phyloP scores from a whole-genome alignment of 331 rosid genomes.

The Telfairia occidentalis region DNA sequence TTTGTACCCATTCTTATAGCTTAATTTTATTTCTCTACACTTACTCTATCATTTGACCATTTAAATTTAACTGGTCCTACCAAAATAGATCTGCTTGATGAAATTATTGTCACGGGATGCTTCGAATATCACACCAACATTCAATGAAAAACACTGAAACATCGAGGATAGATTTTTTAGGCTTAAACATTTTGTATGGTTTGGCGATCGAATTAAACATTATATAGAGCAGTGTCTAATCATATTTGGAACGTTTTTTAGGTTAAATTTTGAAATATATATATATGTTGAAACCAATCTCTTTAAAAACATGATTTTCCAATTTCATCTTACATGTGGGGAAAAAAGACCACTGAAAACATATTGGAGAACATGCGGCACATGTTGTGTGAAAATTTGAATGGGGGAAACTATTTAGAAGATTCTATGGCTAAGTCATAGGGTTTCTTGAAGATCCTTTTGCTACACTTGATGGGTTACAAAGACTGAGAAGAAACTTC shows the following conservation, averaged over 20 bases:
- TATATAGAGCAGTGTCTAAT: not conserved
- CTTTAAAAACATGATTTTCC: not conserved
- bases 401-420: not conserved
- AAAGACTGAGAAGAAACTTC: not conserved
- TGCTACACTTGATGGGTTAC: slow-evolving; percentile 15
- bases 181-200: not conserved
- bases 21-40: not conserved
- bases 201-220: not conserved
- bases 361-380: not conserved
- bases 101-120: not conserved
- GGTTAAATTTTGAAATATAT: no score
- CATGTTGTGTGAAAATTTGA: not conserved
- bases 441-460: not conserved
- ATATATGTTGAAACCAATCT: not conserved
- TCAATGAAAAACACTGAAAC: not conserved
- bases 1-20: not conserved
- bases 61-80: not conserved
- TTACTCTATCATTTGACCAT: not conserved
- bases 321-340: not conserved
- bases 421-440: not conserved
- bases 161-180: not conserved
- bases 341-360: not conserved
- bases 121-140: not conserved
- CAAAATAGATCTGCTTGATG: not conserved
- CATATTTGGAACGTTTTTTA: not conserved